A percentile compares a stretch with the other conserved stretches of the same genome.
Conservation (phyloP, 257 asterid species). For the Primulina tabacum region DNA sequence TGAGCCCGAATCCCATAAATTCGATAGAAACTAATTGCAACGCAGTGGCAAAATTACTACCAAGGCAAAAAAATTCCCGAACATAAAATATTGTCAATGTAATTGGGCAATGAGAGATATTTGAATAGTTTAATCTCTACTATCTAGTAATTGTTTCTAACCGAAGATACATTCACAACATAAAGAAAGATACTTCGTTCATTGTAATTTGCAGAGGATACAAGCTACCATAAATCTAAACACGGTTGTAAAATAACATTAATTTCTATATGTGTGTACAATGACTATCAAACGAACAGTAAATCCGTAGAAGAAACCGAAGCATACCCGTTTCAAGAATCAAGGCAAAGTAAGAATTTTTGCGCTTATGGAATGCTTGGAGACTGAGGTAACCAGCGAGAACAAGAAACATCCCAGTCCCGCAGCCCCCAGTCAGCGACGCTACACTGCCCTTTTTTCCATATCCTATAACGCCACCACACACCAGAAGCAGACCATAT, state of each 20-base stretch:
- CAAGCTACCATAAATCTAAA: neutral
- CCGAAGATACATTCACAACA: neutral
- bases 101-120: neutral
- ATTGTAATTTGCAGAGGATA: neutral
- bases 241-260: neutral
- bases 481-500: conserved; percentile 65
- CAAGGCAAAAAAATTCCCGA: neutral
- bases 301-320: conserved; percentile 8
- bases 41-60: neutral
- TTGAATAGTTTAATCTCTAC: neutral
- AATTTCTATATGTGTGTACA: neutral
- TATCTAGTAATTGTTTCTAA: neutral
- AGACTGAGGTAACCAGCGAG: conserved; percentile 93
- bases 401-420: conserved; percentile 67
- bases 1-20: neutral
- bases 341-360: conserved; percentile 67
- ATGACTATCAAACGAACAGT: neutral
- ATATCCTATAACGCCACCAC: conserved; percentile 87
- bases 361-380: conserved; percentile 80
- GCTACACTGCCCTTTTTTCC: conserved; percentile 74
- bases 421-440: conserved; percentile 81
- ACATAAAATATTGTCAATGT: neutral
- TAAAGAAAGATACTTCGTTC: neutral
- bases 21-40: neutral
- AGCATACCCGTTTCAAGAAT: conserved; percentile 73